These are phyloP conservation scores for Aspergillus brunneoviolaceus DNA, from an alignment of 2,329 filamentous ascomycete genomes.

Conservation along the genomic window DNA sequence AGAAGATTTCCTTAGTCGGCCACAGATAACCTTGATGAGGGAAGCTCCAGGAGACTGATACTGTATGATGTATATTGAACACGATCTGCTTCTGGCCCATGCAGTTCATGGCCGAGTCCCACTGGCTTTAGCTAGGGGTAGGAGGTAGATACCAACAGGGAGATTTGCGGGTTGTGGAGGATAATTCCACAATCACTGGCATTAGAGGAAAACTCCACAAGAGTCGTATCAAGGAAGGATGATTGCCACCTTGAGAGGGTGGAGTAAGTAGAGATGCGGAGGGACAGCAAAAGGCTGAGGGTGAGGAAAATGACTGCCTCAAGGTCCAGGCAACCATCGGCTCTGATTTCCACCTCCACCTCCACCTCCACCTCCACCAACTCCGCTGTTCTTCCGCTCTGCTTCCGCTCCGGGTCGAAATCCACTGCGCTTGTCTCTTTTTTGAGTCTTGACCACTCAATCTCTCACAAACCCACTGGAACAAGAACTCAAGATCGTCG, in stretches of 20 bases:
- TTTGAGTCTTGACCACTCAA: background rate
- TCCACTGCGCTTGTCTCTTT: background rate
- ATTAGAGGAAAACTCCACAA: background rate
- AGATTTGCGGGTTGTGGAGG: background rate
- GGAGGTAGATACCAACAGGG: background rate
- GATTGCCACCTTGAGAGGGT: background rate
- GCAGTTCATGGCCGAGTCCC: background rate
- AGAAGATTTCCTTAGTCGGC: background rate
- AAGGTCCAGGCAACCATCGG: background rate
- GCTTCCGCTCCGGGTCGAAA: background rate
- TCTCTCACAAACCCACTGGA: background rate
- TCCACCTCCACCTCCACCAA: background rate
- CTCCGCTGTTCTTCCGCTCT: background rate
- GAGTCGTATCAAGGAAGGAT: background rate
- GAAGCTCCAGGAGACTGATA: background rate
- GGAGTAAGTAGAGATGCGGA: background rate
- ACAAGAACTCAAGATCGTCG: background rate
- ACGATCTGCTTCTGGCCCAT: background rate
- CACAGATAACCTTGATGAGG: background rate
- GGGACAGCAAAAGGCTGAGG: background rate
- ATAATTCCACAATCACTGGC: background rate
- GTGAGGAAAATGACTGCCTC: background rate
- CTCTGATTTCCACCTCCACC: background rate
- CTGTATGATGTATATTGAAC: background rate
- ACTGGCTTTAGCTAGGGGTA: background rate